phyloP scores from a whole-genome alignment of 768 basidiomycete genomes.

The Tulasnella calospora region DNA sequence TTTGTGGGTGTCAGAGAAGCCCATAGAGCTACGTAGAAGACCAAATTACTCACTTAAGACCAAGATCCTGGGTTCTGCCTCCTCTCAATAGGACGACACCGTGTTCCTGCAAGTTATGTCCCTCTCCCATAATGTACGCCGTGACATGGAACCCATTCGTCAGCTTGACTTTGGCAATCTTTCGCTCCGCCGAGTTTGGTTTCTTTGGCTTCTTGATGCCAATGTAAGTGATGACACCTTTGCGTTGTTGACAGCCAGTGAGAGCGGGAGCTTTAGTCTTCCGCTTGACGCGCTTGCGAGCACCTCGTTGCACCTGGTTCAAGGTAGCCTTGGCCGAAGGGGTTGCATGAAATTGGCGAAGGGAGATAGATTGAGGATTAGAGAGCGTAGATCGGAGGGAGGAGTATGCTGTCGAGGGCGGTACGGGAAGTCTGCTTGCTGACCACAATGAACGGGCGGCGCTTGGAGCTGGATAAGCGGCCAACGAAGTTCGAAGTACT shows the following conservation, averaged over 20 bases:
- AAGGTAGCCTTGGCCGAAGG: constrained; percentile 51
- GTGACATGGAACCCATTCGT: constrained; percentile 81
- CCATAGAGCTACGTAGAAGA: not conserved
- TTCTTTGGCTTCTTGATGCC: constrained; percentile 88
- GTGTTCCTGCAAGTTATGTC: constrained; percentile 97
- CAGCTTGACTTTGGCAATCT: constrained; percentile 91
- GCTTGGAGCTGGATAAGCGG: not conserved
- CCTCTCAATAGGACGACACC: constrained; percentile 93
- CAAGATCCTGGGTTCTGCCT: constrained; percentile 89
- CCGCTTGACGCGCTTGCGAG: constrained; percentile 49
- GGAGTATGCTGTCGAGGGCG: not conserved
- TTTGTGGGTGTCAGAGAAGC: constrained; percentile 36
- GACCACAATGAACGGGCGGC: not conserved
- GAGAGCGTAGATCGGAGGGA: constrained; percentile 4
- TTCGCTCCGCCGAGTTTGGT: constrained; percentile 97
- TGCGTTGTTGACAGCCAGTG: constrained; percentile 72
- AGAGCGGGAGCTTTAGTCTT: constrained; percentile 75
- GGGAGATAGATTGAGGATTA: constrained; percentile 1
- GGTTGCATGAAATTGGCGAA: constrained; percentile 30
- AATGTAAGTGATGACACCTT: constrained; percentile 83
- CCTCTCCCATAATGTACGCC: constrained; percentile 96
- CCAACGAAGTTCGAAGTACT: not conserved
- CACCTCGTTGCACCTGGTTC: constrained; percentile 78
- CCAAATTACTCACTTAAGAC: constrained; percentile 83
- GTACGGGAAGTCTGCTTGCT: not conserved